A percentile compares a stretch with the other conserved stretches of the same genome.
Conservation (phyloP, 306 rosid species). For the Lotus japonicus region DNA sequence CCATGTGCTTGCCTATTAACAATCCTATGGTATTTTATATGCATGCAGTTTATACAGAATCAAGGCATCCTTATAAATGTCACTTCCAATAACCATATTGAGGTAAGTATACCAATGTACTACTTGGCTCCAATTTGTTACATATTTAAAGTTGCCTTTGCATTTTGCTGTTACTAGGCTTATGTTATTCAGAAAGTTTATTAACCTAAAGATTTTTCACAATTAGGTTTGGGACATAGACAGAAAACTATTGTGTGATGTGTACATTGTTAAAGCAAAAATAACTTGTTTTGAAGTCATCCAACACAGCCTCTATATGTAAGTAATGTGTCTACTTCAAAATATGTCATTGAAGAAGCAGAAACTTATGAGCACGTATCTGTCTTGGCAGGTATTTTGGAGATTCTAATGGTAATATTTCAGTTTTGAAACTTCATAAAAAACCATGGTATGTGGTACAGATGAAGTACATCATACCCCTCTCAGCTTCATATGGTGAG, state of each 20-base stretch:
- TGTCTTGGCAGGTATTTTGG: conserved; percentile 62
- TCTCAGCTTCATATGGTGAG: conserved; percentile 61
- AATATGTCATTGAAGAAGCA: neutral
- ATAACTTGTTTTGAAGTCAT: conserved; percentile 55
- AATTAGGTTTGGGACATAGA: conserved; percentile 84
- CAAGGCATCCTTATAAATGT: conserved; percentile 64
- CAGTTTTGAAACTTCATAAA: conserved; percentile 65
- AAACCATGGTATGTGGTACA: conserved; percentile 39
- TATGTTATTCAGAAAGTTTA: conserved; percentile 3
- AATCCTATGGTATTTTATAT: conserved; percentile 4
- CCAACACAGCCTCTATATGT: conserved; percentile 58
- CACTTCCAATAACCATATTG: conserved; percentile 56
- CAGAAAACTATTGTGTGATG: conserved; percentile 43
- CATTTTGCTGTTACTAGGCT: neutral
- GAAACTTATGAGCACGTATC: neutral
- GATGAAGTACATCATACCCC: conserved; percentile 64
- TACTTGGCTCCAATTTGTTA: neutral
- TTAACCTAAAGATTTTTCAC: conserved; percentile 4
- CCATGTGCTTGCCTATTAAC: neutral
- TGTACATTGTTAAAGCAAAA: conserved; percentile 43
- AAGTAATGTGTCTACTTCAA: conserved; percentile 29
- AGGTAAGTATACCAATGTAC: conserved; percentile 42
- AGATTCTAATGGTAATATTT: conserved; percentile 60
- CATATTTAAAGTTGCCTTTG: neutral
- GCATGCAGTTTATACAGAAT: conserved; percentile 62